Evolutionary conservation across 176 grass and related monocot genomes (phyloP), one percentile per base, ranked within the genome.

Genomic region (Triticum aestivum): DNA sequence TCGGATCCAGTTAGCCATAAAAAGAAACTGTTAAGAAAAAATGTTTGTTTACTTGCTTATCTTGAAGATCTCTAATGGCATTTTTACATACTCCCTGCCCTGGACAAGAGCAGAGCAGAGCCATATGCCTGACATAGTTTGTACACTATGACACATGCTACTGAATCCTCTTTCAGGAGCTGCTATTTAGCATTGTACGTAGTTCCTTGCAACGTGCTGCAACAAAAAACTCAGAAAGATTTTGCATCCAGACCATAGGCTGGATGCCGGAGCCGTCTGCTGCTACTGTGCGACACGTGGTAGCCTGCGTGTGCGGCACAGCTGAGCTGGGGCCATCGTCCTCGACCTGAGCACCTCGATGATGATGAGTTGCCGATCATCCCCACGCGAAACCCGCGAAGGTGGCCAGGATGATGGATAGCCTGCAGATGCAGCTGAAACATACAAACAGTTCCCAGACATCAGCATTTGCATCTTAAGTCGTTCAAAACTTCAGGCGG

Each of bases 401-500:
- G 29, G 93, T 98, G 24, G 96, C 93, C 14, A 95, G 84, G 79
- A 98, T 92, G 87, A 98, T 94, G 4, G 96, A 92, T 79, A 98
- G 84, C 82, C 76, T 94, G 93, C 88, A 98, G 64, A 86, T 92
- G 91, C 45, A 95, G 88, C 96, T 98, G 90, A 30, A 88, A 95
- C 85, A 61, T 88, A 83, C 21, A 32, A 86, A 83, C 30, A 32
- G 9, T 7, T 56, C 6, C n/a, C 30, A 39, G 12, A 27, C 13
- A 54, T 74, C 51, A 83, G 2, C 21, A 5, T 2, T n/a, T 58
- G 32, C 70, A n/a, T 26, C 26, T 21, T 7, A 2, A 44, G 3
- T 3, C 24, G 6, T 11, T 44, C 10, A 3, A 3, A 54, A 14
- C 13, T 23, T 44, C 52, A 41, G 15, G 26, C 29, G 3, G n/a